phyloP scores from a whole-genome alignment of 306 rosid genomes.

The Quercus rubra region DNA sequence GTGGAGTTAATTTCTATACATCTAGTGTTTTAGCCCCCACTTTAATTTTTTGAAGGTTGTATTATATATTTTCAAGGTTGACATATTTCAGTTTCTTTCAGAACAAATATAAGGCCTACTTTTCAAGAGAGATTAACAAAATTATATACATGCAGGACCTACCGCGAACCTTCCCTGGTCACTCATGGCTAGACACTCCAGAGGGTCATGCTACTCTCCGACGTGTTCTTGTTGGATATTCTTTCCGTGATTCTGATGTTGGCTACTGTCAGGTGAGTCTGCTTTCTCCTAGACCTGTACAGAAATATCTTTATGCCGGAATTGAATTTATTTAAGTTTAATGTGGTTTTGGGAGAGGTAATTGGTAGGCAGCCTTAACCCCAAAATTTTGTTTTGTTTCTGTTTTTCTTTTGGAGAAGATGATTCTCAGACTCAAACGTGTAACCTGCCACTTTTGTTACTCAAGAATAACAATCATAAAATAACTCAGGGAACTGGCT shows the following conservation, averaged over 20 bases:
- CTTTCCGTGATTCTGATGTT: constrained; percentile 99
- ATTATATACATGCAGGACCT: constrained; percentile 59
- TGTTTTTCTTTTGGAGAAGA: too few relatives aligned
- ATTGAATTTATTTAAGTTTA: too few relatives aligned
- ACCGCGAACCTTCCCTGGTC: constrained; percentile 96
- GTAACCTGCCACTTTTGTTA: neutral
- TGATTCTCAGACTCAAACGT: too few relatives aligned
- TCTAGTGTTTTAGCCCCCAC: neutral
- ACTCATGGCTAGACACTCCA: constrained; percentile 94
- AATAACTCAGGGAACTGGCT: neutral
- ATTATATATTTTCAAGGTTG: neutral
- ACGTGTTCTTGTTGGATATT: constrained; percentile 93
- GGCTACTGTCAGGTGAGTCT: constrained; percentile 91
- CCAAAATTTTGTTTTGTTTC: too few relatives aligned
- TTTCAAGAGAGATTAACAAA: neutral
- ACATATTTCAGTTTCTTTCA: neutral
- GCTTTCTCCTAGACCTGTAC: neutral
- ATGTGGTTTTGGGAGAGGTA: too few relatives aligned
- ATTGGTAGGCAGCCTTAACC: too few relatives aligned
- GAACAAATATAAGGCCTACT: neutral
- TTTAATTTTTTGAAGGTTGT: neutral
- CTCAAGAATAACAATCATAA: neutral
- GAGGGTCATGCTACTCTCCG: constrained; percentile 94
- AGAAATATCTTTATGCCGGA: too few relatives aligned
- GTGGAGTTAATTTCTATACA: neutral